Percentiles rank a stretch among this genome's conserved stretches.
Conservation (phyloP, 2,329 filamentous ascomycete genomes). For the Hirsutella rhossiliensis region DNA sequence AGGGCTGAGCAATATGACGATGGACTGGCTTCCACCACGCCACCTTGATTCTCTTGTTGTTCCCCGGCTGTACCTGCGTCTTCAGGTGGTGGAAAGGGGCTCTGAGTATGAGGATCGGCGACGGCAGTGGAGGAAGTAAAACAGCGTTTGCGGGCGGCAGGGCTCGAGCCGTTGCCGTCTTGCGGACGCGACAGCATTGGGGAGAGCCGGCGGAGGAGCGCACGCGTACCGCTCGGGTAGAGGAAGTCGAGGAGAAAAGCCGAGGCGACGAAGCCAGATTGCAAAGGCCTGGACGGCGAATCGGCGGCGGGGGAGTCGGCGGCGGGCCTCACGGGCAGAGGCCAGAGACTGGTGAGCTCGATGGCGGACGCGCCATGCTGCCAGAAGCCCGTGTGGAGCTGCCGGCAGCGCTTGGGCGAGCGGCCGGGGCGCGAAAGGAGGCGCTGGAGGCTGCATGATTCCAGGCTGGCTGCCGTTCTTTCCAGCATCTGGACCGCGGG, state of each 20-base stretch:
- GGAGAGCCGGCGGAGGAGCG: slow-evolving; percentile 25
- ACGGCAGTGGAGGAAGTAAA: slow-evolving; percentile 14
- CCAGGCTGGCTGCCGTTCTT: slow-evolving; percentile 42
- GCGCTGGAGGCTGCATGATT: slow-evolving; percentile 42
- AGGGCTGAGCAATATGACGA: not conserved
- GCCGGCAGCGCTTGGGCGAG: slow-evolving; percentile 26
- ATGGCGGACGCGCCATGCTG: slow-evolving; percentile 39
- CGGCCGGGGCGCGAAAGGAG: slow-evolving; percentile 28
- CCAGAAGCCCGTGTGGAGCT: slow-evolving; percentile 40
- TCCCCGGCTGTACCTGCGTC: not conserved
- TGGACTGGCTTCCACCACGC: slow-evolving; percentile 2
- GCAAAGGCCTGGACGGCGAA: slow-evolving; percentile 10
- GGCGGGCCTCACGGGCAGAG: slow-evolving; percentile 16
- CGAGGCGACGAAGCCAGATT: slow-evolving; percentile 28
- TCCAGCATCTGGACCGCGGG: slow-evolving; percentile 36
- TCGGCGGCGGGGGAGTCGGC: slow-evolving; percentile 9
- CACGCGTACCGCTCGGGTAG: slow-evolving; percentile 34
- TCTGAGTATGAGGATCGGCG: slow-evolving; percentile 1
- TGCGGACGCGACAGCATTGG: slow-evolving; percentile 7
- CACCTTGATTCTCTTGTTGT: not conserved
- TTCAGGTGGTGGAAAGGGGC: not conserved
- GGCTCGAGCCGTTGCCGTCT: slow-evolving; percentile 5
- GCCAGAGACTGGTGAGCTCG: slow-evolving; percentile 32
- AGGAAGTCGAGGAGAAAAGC: slow-evolving; percentile 43
- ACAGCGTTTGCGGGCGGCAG: slow-evolving; percentile 11